phyloP scores from a whole-genome alignment of 2,329 filamentous ascomycete species.

The Penicillium brevicompactum region DNA sequence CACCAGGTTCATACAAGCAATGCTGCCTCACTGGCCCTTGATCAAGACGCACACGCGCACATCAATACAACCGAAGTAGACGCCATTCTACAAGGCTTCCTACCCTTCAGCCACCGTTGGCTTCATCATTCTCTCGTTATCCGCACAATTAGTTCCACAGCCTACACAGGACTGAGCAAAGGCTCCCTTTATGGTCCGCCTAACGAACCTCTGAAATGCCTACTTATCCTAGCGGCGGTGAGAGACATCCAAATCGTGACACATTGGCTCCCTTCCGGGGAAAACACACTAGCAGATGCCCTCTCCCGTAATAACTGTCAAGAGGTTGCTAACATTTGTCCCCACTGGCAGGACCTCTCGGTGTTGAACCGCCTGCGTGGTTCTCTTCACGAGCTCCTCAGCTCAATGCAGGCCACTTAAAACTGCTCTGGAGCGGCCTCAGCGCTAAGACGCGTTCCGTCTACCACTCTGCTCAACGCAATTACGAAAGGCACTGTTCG shows the following conservation, averaged over 20 bases:
- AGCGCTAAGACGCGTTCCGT: conserved; percentile 11
- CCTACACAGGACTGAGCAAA: neutral
- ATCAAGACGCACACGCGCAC: neutral
- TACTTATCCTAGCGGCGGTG: conserved; percentile 7
- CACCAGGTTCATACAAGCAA: conserved; percentile 9
- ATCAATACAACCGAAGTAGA: conserved; percentile 7
- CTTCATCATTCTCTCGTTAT: conserved; percentile 9
- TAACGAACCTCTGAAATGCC: conserved; percentile 4
- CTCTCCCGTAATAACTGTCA: too few species aligned
- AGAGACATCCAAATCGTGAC: conserved; percentile 10
- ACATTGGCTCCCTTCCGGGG: conserved; percentile 8
- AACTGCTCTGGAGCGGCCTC: conserved; percentile 5
- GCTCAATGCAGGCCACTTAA: conserved; percentile 9
- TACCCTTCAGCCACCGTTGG: conserved; percentile 8
- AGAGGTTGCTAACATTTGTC: conserved; percentile 10
- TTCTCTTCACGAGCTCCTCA: conserved; percentile 11
- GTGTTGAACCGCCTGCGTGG: conserved; percentile 9
- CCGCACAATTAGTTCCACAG: conserved; percentile 6
- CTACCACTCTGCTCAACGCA: conserved; percentile 6
- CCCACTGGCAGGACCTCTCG: conserved; percentile 8
- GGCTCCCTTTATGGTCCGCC: conserved; percentile 3
- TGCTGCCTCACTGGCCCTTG: conserved; percentile 4
- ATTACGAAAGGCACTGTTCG: conserved; percentile 8
- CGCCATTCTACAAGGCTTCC: conserved; percentile 6
- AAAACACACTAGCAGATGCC: conserved; percentile 8